Conservation (phyloP, 371 early-diverging fungal species). For the Polyrhizophydium stewartii region DNA sequence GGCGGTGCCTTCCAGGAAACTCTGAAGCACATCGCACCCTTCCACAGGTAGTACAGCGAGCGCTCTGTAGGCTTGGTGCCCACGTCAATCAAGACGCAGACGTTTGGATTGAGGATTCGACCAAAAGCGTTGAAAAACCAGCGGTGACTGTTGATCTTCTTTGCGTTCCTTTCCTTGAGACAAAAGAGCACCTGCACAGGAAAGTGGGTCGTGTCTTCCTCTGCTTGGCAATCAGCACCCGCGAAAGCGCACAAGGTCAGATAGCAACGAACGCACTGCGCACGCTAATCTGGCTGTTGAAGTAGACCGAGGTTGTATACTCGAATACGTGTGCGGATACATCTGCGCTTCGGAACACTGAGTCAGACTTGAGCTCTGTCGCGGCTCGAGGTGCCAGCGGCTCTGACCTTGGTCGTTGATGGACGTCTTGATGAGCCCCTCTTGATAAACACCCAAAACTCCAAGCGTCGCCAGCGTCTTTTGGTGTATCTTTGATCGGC, state of each 20-base stretch:
- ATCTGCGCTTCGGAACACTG: neutral
- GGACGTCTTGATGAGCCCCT: slow-evolving; percentile 36
- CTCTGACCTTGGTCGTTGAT: slow-evolving; percentile 11
- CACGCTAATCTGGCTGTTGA: slow-evolving; percentile 23
- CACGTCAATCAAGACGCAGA: slow-evolving; percentile 76
- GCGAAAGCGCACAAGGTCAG: too few species aligned
- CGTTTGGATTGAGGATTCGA: slow-evolving; percentile 60
- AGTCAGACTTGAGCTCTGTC: too few species aligned
- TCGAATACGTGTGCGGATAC: slow-evolving; percentile 44
- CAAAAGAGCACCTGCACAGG: slow-evolving; percentile 80
- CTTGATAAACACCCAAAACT: slow-evolving; percentile 38
- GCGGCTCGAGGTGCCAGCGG: too few species aligned
- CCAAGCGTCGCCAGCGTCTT: slow-evolving; percentile 34
- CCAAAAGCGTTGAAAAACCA: slow-evolving; percentile 85
- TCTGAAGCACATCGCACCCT: slow-evolving; percentile 21
- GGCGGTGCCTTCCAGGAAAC: neutral
- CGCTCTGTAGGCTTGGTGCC: slow-evolving; percentile 84
- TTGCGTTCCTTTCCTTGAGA: slow-evolving; percentile 82
- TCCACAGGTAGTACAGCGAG: slow-evolving; percentile 86
- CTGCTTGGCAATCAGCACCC: neutral
- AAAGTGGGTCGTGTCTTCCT: slow-evolving; percentile 11
- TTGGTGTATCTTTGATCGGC: slow-evolving; percentile 57
- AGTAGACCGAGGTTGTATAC: slow-evolving; percentile 34
- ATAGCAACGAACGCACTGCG: slow-evolving; percentile 17
- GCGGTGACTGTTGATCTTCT: slow-evolving; percentile 78